Percentiles rank a stretch among this genome's conserved stretches.
phyloP scores from a whole-genome alignment of 441 rosid genomes.

The Bocquillonia castaneifolia region DNA sequence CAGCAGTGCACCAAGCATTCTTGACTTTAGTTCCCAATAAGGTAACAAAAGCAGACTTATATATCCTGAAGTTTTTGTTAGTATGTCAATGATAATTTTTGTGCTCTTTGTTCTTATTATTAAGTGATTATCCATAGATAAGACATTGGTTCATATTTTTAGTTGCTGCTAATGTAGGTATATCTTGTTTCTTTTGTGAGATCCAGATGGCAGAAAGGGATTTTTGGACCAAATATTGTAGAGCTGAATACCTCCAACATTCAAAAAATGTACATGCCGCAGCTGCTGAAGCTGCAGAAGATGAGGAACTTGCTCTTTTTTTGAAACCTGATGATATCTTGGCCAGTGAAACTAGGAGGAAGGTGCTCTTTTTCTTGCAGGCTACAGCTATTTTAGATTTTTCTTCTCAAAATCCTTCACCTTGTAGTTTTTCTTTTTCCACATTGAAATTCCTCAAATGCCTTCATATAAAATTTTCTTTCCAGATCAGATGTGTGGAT shows the following conservation, averaged over 20 bases:
- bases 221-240: conserved; percentile 85
- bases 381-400: conserved; percentile 4
- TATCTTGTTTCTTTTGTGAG: conserved; percentile 19
- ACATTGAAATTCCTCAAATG: conserved; percentile 8
- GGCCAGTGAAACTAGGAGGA: conserved; percentile 64
- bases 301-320: conserved; percentile 86
- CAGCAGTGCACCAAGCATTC: conserved; percentile 84
- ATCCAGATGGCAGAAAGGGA: conserved; percentile 74
- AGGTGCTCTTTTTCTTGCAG: conserved; percentile 51
- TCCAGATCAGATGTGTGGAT: conserved; percentile 77
- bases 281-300: conserved; percentile 96
- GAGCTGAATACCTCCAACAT: conserved; percentile 85
- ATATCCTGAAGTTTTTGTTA: conserved; percentile 4
- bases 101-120: neutral
- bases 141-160: neutral
- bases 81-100: conserved; percentile 3
- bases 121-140: neutral
- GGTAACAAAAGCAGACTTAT: conserved; percentile 37
- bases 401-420: neutral
- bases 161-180: too few relatives aligned
- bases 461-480: neutral
- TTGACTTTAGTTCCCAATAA: conserved; percentile 70
- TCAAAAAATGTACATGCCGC: conserved; percentile 64
- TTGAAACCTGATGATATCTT: conserved; percentile 81
- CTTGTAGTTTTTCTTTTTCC: neutral